Evolutionary conservation across 768 basidiomycete genomes (phyloP), one percentile per base, ranked within the genome.

Genomic region (Lentinus tigrinus): DNA sequence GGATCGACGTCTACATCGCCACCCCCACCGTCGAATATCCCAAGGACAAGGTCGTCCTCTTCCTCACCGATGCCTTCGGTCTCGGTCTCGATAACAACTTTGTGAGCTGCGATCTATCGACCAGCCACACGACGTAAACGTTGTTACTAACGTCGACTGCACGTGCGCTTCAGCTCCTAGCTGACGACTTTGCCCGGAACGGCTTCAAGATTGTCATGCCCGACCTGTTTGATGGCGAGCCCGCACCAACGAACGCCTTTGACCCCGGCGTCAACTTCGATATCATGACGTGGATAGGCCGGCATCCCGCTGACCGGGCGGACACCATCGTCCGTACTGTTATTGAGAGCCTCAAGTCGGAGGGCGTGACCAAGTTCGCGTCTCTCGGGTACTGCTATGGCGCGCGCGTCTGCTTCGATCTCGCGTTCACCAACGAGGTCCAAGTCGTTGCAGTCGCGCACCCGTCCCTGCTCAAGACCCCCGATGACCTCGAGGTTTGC

Each of bases 351-450:
- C 78, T 92, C 58, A 85, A 84, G 67, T 79, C 71, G 31, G 65
- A 81, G 59, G 89, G 88, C 2, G 74, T 91, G 21, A 82, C 75
- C 1, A 68, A 68, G 7, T 79, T 91, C 56, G 87, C 74, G 0
- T 83, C 84, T 0, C 79, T 80, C 4, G 88, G 87, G 3, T 91
- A 84, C 75, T 92, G 90, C 74, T 85, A 81, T 54, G 86, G 87
- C 58, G 88, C 70, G 14, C 82, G 84, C 47, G 83, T 82, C 52
- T 78, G 77, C 39, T 85, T 87, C 73, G 79, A 88, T 64, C 77
- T 88, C 52, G 84, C 84, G 2, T 81, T 85, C 63, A 81, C 84
- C 2, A 76, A 78, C 58, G 58, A 76, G 47, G 75, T 83, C 68
- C 69, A 78, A 49, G 85, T 73, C 28, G 73, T 75, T 13, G 81